Conservation (phyloP, 2,329 filamentous ascomycete species). For the Curvularia eragrostidis region DNA sequence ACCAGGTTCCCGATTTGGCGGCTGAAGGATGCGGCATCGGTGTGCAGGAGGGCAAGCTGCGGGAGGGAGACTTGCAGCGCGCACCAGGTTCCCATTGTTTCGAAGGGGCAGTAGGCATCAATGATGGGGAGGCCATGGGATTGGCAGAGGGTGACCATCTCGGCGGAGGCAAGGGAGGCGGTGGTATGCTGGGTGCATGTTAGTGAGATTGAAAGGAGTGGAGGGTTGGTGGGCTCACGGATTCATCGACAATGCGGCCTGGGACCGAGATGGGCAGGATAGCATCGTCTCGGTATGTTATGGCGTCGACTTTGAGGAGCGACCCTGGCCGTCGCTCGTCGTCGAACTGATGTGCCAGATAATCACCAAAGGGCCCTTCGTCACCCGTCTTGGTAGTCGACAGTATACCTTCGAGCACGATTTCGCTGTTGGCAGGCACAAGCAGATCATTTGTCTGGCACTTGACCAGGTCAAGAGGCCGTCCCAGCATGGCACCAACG, state of each 20-base stretch:
- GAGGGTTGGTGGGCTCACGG: background rate
- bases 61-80: slow-evolving; percentile 1
- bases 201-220: background rate
- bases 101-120: background rate
- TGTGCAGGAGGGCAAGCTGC: background rate
- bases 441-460: background rate
- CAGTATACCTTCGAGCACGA: background rate
- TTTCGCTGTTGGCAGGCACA: background rate
- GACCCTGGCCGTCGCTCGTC: slow-evolving; percentile 1
- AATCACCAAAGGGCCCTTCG: slow-evolving; percentile 2
- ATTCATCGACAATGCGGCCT: slow-evolving; percentile 1
- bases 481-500: background rate
- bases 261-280: background rate
- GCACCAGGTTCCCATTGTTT: slow-evolving; percentile 1
- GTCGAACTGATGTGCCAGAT: slow-evolving; percentile 2
- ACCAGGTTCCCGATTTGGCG: background rate
- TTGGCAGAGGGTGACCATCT: slow-evolving; percentile 1
- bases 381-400: slow-evolving; percentile 1
- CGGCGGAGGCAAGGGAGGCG: background rate
- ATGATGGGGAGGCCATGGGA: background rate
- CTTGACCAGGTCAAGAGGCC: slow-evolving; percentile 1
- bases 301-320: background rate
- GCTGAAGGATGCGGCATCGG: background rate
- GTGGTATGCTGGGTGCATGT: background rate
- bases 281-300: background rate